Evolutionary conservation across 805 yeast genomes (phyloP), one percentile per base, ranked within the genome.

Genomic region (Candida sphagnicola): DNA sequence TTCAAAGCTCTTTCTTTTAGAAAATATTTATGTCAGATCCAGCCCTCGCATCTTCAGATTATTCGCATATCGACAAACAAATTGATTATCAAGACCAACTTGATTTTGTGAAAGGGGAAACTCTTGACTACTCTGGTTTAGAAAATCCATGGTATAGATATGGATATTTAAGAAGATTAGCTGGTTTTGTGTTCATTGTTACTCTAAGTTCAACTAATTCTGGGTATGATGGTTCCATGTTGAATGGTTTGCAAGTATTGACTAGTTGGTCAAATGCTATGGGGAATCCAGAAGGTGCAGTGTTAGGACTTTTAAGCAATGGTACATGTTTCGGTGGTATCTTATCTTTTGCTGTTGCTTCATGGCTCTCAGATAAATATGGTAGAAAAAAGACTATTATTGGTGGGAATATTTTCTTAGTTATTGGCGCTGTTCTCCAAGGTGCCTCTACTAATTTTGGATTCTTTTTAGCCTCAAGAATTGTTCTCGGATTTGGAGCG

Each of bases 201-300:
- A 64, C 76, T 17, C 53, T 74, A 30, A 61, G 75, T 18, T 67
- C 79, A 8, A 67, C 77, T 35, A 72, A 70, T 46, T 67, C 61
- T 31, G 76, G 77, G 43, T 72, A 63, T 43, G 77, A 72, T 53
- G 74, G 73, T 43, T 65, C 72, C 12, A 59, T 75, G 64, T 54
- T 75, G 48, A 75, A 75, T 45, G 76, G 77, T 28, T 60, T 75
- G 44, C 80, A 75, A 48, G 56, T 74, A 6, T 61, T 72, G 47
- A 43, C 51, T 1, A 50, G 52, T 21, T 76, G 78, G 76, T 53
- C 54, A 39, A 41, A 49, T 5, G 61, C 58, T 28, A 63, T 74
- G 51, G 65, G 65, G 28, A 40, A 57, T 30, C 74, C 74, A 12
- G 26, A 42, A 19, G 70, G 72, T 47, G 59, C 64, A 24, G 48